phyloP scores from a whole-genome alignment of 495 filamentous ascomycete species.

The Hapsidospora chrysogenum region DNA sequence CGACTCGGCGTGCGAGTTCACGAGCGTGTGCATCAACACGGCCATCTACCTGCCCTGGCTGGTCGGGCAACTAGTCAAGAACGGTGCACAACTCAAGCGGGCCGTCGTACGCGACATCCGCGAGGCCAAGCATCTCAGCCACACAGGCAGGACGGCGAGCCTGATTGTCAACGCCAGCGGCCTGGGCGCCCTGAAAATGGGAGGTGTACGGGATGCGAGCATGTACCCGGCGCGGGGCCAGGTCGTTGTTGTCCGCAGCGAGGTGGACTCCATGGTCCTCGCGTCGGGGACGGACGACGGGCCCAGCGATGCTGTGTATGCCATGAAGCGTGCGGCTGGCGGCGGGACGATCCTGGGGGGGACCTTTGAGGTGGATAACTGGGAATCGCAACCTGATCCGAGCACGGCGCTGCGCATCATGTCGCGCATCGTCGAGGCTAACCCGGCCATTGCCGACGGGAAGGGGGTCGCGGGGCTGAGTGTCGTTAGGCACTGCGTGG shows the following conservation, averaged over 20 bases:
- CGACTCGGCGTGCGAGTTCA: slow-evolving; percentile 55
- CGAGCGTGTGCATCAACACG: slow-evolving; percentile 81
- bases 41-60: slow-evolving; percentile 79
- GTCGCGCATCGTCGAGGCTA: slow-evolving; percentile 58
- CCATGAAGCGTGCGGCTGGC: slow-evolving; percentile 77
- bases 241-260: slow-evolving; percentile 76
- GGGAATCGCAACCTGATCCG: slow-evolving; percentile 68
- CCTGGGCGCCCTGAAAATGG: slow-evolving; percentile 51
- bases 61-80: slow-evolving; percentile 51
- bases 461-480: slow-evolving; percentile 63
- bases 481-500: slow-evolving; percentile 77
- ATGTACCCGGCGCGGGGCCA: slow-evolving; percentile 74
- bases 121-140: slow-evolving; percentile 52
- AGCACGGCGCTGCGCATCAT: slow-evolving; percentile 77
- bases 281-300: slow-evolving; percentile 69
- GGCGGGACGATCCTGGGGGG: slow-evolving; percentile 76
- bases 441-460: slow-evolving; percentile 57
- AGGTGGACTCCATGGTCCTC: slow-evolving; percentile 49
- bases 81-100: slow-evolving; percentile 49
- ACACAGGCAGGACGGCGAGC: slow-evolving; percentile 43
- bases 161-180: slow-evolving; percentile 82
- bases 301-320: slow-evolving; percentile 60
- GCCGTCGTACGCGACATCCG: slow-evolving; percentile 46
- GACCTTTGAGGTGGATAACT: slow-evolving; percentile 65
- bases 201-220: slow-evolving; percentile 63